Conservation (phyloP, 805 yeast genomes). For the Candida vartiovaarae region DNA sequence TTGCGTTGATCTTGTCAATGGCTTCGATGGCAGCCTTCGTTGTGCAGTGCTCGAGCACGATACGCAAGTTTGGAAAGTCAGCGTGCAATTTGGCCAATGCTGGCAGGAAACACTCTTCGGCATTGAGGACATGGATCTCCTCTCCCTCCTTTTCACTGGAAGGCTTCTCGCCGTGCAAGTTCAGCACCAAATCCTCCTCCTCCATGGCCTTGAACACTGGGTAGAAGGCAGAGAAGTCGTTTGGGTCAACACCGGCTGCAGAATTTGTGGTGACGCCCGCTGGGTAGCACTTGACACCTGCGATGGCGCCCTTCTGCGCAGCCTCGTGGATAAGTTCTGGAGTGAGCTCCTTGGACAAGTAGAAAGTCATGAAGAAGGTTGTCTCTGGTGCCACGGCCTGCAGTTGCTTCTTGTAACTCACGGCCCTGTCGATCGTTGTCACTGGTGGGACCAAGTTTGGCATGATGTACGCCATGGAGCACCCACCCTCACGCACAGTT, state of each 20-base stretch:
- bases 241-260: conserved; percentile 84
- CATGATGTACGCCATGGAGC: conserved; percentile 89
- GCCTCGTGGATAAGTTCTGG: conserved; percentile 83
- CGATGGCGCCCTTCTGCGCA: conserved; percentile 55
- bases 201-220: conserved; percentile 90
- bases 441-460: conserved; percentile 94
- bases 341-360: conserved; percentile 68
- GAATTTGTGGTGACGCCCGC: conserved; percentile 99
- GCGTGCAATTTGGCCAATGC: conserved; percentile 70
- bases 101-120: conserved; percentile 89
- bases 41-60: conserved; percentile 92
- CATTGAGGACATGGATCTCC: conserved; percentile 85
- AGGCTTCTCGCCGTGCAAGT: conserved; percentile 95
- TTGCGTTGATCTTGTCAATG: conserved; percentile 55
- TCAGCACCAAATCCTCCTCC: conserved; percentile 66
- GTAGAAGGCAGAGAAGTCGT: conserved; percentile 82
- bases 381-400: conserved; percentile 70
- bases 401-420: conserved; percentile 58
- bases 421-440: conserved; percentile 65
- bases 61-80: conserved; percentile 81
- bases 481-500: conserved; percentile 83
- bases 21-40: conserved; percentile 82
- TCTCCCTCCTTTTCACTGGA: conserved; percentile 44
- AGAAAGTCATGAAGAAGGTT: conserved; percentile 86
- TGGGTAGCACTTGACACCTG: conserved; percentile 95